These are phyloP conservation scores for Spathaspora boniae DNA, from an alignment of 805 yeast genomes.

Conservation along the genomic window DNA sequence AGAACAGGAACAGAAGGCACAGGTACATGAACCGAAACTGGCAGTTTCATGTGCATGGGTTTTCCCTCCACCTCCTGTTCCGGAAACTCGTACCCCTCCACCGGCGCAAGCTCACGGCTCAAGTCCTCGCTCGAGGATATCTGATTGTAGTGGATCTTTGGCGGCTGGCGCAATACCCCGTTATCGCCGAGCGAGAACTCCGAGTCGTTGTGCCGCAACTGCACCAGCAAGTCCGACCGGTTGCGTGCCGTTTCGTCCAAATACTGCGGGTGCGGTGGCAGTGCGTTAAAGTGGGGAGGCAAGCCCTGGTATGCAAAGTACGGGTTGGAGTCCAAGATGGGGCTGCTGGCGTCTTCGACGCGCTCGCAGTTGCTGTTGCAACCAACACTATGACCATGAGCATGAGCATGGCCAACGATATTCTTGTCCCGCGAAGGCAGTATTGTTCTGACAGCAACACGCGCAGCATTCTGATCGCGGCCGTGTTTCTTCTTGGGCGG, in stretches of 20 bases:
- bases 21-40: too few relatives aligned
- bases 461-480: too few relatives aligned
- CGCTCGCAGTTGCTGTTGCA: too few relatives aligned
- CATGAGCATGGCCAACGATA: too few relatives aligned
- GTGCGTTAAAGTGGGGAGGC: slow-evolving; percentile 45
- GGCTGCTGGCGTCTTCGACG: too few relatives aligned
- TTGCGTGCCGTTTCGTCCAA: slow-evolving; percentile 6
- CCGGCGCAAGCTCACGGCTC: background rate
- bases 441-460: too few relatives aligned
- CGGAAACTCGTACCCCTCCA: background rate
- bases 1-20: too few relatives aligned
- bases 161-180: slow-evolving; percentile 22
- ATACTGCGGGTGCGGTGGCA: slow-evolving; percentile 2
- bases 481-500: background rate
- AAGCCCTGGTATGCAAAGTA: slow-evolving; percentile 58
- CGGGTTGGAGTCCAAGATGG: slow-evolving; percentile 36
- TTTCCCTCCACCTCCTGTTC: background rate
- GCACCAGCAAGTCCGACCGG: slow-evolving; percentile 25
- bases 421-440: too few relatives aligned
- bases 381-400: too few relatives aligned
- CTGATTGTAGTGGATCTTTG: slow-evolving; percentile 10
- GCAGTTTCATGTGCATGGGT: too few relatives aligned
- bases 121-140: slow-evolving; percentile 5
- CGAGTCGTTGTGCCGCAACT: slow-evolving; percentile 39
- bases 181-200: slow-evolving; percentile 23